A percentile compares a stretch with the other conserved stretches of the same genome.
phyloP scores from a whole-genome alignment of 108 stramenopile genomes.

The Cyclotella sp. region DNA sequence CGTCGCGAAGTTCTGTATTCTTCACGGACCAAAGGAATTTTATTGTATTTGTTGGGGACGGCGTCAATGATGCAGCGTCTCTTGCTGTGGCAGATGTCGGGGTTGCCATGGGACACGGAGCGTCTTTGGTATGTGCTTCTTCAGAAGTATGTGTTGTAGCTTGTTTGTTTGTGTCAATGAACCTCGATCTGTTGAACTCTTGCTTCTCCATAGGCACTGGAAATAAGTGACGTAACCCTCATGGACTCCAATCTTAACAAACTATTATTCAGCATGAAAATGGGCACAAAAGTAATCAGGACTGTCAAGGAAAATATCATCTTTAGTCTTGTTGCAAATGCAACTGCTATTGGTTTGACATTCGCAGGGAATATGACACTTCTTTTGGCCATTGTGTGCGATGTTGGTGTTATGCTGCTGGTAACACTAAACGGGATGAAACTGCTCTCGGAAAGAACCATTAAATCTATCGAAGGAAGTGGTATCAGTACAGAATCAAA shows the following conservation, averaged over 20 bases:
- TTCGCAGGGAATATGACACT: constrained; percentile 84
- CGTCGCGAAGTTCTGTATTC: constrained; percentile 12
- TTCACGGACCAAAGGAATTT: constrained; percentile 24
- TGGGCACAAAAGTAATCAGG: constrained; percentile 73
- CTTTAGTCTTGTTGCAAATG: constrained; percentile 72
- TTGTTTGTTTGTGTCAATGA: neutral
- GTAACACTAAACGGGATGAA: constrained; percentile 92
- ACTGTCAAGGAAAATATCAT: constrained; percentile 87
- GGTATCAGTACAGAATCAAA: neutral
- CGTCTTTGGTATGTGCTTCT: constrained; percentile 68
- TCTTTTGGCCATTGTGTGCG: constrained; percentile 75
- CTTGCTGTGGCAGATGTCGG: constrained; percentile 94
- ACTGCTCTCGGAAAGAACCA: constrained; percentile 60
- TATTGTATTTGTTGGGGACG: constrained; percentile 86
- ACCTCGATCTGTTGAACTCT: neutral
- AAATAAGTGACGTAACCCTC: constrained; percentile 89
- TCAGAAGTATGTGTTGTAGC: no score
- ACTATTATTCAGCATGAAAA: constrained; percentile 72
- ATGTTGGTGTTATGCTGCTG: constrained; percentile 88
- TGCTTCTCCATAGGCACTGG: constrained; percentile 69
- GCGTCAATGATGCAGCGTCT: constrained; percentile 97
- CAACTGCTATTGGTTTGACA: constrained; percentile 69
- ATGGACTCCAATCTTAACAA: constrained; percentile 86
- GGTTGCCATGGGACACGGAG: constrained; percentile 97
- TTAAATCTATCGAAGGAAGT: constrained; percentile 14